Evolutionary conservation across 441 rosid genomes (phyloP).

Genomic region (Arabidopsis hybrid): DNA sequence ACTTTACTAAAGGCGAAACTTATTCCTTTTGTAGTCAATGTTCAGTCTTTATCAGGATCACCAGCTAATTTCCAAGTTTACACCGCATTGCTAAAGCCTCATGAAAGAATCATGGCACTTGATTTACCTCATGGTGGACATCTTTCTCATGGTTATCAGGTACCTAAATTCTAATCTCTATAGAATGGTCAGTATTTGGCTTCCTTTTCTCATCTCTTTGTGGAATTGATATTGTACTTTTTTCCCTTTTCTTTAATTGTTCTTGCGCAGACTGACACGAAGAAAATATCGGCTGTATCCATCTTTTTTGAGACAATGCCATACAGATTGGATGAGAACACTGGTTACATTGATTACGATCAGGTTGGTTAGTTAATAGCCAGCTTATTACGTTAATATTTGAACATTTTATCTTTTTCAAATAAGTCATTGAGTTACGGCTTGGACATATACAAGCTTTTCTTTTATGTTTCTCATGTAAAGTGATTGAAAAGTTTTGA

Average conservation of each 20-base stretch:
- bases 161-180: constrained; percentile 37
- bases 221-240: not conserved
- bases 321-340: constrained; percentile 85
- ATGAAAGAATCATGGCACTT: constrained; percentile 98
- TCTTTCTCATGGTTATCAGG: constrained; percentile 99
- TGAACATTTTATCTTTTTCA: not conserved
- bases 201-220: constrained; percentile 3
- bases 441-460: not conserved
- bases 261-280: constrained; percentile 83
- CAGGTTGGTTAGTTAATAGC: constrained; percentile 61
- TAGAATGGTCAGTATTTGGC: not conserved
- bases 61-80: constrained; percentile 97
- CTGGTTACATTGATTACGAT: constrained; percentile 91
- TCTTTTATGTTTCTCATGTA: not conserved
- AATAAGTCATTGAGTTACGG: not conserved
- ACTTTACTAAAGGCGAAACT: constrained; percentile 23
- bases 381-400: constrained; percentile 2
- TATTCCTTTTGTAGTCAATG: constrained; percentile 74
- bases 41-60: constrained; percentile 95
- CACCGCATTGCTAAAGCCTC: constrained; percentile 91
- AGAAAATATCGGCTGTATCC: constrained; percentile 97
- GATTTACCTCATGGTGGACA: constrained; percentile 99
- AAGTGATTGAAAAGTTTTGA: not conserved
- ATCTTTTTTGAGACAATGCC: constrained; percentile 98
- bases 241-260: not conserved